phyloP scores from a whole-genome alignment of 129 eudicot species.

The Centella asiatica region DNA sequence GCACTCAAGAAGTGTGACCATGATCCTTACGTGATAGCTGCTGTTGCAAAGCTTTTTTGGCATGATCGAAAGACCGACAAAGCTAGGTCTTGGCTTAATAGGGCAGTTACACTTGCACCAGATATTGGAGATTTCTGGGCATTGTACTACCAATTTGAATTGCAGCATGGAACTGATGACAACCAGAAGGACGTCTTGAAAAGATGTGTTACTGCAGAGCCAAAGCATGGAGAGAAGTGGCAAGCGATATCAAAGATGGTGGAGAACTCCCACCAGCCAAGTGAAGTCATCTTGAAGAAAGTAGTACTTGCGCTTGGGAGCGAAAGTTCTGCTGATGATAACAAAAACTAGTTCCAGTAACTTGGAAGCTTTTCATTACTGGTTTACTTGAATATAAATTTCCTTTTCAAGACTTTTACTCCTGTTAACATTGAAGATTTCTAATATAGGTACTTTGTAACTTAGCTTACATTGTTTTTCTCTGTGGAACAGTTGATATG shows the following conservation, averaged over 20 bases:
- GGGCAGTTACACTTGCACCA: slow-evolving; percentile 77
- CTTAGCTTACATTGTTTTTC: too few species aligned
- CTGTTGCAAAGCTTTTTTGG: slow-evolving; percentile 91
- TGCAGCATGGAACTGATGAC: slow-evolving; percentile 75
- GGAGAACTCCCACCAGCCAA: slow-evolving; percentile 88
- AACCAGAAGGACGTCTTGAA: slow-evolving; percentile 65
- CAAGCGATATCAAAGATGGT: slow-evolving; percentile 74
- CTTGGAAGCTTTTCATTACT: background rate
- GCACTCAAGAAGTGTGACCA: slow-evolving; percentile 68
- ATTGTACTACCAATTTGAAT: slow-evolving; percentile 63
- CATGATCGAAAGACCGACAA: slow-evolving; percentile 85
- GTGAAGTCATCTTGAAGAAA: slow-evolving; percentile 72
- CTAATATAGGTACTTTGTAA: too few species aligned
- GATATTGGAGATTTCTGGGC: slow-evolving; percentile 95
- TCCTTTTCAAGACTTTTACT: background rate
- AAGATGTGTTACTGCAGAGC: slow-evolving; percentile 73
- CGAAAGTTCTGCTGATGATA: slow-evolving; percentile 66
- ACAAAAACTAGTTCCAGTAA: slow-evolving; percentile 25
- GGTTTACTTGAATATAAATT: background rate
- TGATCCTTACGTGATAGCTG: slow-evolving; percentile 77
- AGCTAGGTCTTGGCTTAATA: slow-evolving; percentile 76
- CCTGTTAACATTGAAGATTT: background rate
- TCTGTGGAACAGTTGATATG: too few species aligned
- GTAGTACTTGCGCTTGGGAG: slow-evolving; percentile 64
- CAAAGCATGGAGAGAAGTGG: slow-evolving; percentile 96